Base-by-base conservation (phyloP, 202 grass and related monocot species). In the Elaeis oleifera region DNA sequence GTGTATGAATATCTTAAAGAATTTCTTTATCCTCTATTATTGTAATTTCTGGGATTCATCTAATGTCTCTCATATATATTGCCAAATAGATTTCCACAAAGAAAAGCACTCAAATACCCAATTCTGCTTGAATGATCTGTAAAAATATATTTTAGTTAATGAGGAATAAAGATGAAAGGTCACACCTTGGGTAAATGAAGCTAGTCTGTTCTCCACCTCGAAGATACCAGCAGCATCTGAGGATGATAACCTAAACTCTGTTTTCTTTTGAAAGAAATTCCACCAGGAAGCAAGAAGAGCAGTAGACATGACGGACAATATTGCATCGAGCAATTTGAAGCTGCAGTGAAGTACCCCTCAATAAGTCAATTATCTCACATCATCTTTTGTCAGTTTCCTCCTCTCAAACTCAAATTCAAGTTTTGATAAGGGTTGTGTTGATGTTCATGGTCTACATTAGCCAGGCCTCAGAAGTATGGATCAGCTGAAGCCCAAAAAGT, bases 361-460 rank as follows among this genome's bases (percentile, higher is more conserved):
- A 4, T 58, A 27, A 24, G 24, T 24, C 22, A 54, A 54, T 18
- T 54, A 14, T 54, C n/a, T 3, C 5, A 54, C 52, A 54, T 54
- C 52, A 54, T 54, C 52, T 18, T 54, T 54, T 5, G 52, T 6
- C 17, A 54, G 7, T 54, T 54, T 54, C 16, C 52, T 4, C 52
- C 52, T 54, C 18, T 54, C 52, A 54, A 54, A 54, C 2, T 54
- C 52, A 54, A 54, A 54, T 54, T 54, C 52, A 54, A 54, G 52
- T 54, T 54, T 54, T 1, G 52, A 54, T 17, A 20, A 6, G 52
- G 52, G 52, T 6, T 54, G 52, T 18, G 52, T 54, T 6, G 52
- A 54, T 17, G n/a, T 54, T 54, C 52, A n/a, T 6, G n/a, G n/a
- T 54, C 52, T 17, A 54, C 16, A 5, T 20, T 19, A 18, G 52